phyloP scores from a whole-genome alignment of 306 rosid species.

The Betula pendula region DNA sequence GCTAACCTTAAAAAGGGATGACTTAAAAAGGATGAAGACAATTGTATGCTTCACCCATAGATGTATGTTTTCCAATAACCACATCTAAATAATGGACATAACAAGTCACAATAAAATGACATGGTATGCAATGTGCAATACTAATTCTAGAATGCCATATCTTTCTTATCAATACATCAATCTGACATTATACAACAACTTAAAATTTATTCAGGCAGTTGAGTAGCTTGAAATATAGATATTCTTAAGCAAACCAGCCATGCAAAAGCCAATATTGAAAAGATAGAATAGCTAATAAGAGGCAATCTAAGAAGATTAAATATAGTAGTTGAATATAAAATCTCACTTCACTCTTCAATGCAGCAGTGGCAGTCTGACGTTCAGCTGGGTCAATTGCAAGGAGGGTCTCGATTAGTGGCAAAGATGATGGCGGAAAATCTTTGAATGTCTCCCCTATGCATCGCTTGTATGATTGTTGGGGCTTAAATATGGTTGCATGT shows the following conservation, averaged over 20 bases:
- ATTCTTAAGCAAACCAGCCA: constrained; percentile 8
- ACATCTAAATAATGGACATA: not conserved
- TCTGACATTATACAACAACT: not conserved
- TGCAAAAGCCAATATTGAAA: not conserved
- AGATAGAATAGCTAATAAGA: constrained; percentile 16
- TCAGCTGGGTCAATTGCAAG: constrained; percentile 82
- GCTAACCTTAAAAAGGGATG: not conserved
- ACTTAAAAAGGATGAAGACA: not conserved
- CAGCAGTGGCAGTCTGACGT: constrained; percentile 81
- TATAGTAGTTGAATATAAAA: constrained; percentile 22
- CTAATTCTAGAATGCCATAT: not conserved
- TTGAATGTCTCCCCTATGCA: constrained; percentile 70
- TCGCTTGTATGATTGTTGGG: constrained; percentile 80
- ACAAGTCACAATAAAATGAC: not conserved
- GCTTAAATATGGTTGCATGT: constrained; percentile 87
- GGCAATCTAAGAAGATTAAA: constrained; percentile 19
- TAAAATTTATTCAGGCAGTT: not conserved
- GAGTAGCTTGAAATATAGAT: constrained; percentile 1
- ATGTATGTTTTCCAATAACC: not conserved
- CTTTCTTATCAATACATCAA: not conserved
- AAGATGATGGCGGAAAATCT: constrained; percentile 74
- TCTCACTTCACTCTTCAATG: constrained; percentile 82
- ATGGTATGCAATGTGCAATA: not conserved
- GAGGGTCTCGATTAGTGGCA: constrained; percentile 78
- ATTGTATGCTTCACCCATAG: not conserved